These are phyloP conservation scores for Candida nemodendra DNA, from an alignment of 805 yeast genomes.

Conservation along the genomic window DNA sequence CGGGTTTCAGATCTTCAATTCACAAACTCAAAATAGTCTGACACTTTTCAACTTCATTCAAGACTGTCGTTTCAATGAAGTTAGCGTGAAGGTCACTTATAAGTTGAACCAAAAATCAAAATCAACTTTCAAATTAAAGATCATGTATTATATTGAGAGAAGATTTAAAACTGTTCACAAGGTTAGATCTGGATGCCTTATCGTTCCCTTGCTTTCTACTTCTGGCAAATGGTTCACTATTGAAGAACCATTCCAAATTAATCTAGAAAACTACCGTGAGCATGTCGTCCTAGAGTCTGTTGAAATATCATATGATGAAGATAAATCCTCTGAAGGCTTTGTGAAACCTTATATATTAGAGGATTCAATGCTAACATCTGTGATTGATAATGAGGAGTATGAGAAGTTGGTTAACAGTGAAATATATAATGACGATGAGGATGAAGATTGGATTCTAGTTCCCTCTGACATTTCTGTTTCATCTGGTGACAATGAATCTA, in stretches of 20 bases:
- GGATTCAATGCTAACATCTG: slow-evolving; percentile 22
- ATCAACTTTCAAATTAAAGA: slow-evolving; percentile 31
- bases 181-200: slow-evolving; percentile 32
- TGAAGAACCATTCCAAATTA: slow-evolving; percentile 22
- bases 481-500: slow-evolving; percentile 13
- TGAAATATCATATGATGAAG: slow-evolving; percentile 21
- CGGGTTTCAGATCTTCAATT: slow-evolving; percentile 22
- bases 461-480: slow-evolving; percentile 17
- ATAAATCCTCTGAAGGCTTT: slow-evolving; percentile 9
- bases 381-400: slow-evolving; percentile 29
- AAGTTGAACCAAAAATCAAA: slow-evolving; percentile 22
- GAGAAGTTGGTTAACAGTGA: slow-evolving; percentile 26
- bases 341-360: slow-evolving; percentile 20
- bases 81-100: slow-evolving; percentile 28
- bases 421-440: slow-evolving; percentile 25
- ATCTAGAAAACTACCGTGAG: slow-evolving; percentile 19
- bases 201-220: slow-evolving; percentile 31
- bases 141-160: slow-evolving; percentile 35
- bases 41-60: slow-evolving; percentile 31
- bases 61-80: slow-evolving; percentile 25
- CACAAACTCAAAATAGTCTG: slow-evolving; percentile 15
- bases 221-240: slow-evolving; percentile 25
- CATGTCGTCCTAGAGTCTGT: slow-evolving; percentile 21
- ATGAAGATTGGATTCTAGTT: slow-evolving; percentile 29
- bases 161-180: slow-evolving; percentile 29